phyloP scores from a whole-genome alignment of 202 grass and related monocot genomes.

The Saccharum hybrid region DNA sequence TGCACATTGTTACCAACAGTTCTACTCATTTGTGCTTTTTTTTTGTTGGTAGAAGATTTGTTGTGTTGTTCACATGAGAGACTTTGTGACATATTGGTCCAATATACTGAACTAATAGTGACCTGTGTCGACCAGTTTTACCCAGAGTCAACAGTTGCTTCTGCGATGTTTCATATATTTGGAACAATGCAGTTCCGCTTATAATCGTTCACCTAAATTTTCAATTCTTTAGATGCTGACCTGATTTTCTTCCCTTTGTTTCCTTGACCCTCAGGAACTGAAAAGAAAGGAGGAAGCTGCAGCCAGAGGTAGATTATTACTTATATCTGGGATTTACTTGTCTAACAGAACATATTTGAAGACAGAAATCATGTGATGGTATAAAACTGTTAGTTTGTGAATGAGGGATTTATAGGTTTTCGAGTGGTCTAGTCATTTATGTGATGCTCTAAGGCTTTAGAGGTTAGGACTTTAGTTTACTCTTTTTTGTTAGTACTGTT shows the following conservation, averaged over 20 bases:
- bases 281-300: conserved; percentile 95
- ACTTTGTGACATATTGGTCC: conserved; percentile 23
- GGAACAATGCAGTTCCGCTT: conserved; percentile 20
- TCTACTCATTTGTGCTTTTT: neutral
- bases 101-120: conserved; percentile 22
- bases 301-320: conserved; percentile 63
- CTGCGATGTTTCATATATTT: neutral
- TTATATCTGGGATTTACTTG: conserved; percentile 5
- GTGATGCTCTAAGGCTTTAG: neutral
- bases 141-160: conserved; percentile 2
- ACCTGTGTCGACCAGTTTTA: conserved; percentile 14
- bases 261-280: conserved; percentile 58
- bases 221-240: conserved; percentile 13
- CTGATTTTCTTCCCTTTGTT: conserved; percentile 34
- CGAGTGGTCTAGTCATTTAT: neutral
- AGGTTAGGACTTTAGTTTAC: neutral
- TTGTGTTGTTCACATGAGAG: neutral
- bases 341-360: conserved; percentile 30
- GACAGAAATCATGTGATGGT: conserved; percentile 25
- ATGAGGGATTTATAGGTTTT: neutral
- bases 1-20: neutral
- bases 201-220: conserved; percentile 2
- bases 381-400: neutral
- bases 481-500: neutral
- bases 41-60: neutral